These are phyloP conservation scores for Xylaria nigripes DNA, from an alignment of 495 filamentous ascomycete species.

Conservation along the genomic window DNA sequence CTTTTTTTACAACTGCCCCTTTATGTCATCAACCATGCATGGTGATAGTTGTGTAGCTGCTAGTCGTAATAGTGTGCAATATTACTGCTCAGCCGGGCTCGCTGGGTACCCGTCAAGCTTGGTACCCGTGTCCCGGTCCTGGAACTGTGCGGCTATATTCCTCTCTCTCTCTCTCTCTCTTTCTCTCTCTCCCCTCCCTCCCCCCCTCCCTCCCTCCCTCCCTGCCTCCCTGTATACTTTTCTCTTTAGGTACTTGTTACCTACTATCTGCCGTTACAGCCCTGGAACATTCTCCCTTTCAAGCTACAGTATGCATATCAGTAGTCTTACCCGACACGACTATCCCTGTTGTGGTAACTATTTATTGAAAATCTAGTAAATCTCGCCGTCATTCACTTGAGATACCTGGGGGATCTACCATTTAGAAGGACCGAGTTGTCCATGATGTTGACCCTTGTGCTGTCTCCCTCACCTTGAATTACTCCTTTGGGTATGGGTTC, in stretches of 20 bases:
- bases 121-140: constrained; percentile 8
- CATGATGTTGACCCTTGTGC: neutral
- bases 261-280: neutral
- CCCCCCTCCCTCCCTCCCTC: neutral
- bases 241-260: neutral
- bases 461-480: constrained; percentile 13
- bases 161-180: neutral
- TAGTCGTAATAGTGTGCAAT: neutral
- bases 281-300: neutral
- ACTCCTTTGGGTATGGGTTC: constrained; percentile 8
- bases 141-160: constrained; percentile 3
- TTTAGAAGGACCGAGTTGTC: constrained; percentile 9
- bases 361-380: neutral
- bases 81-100: neutral
- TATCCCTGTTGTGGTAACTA: constrained; percentile 2
- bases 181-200: neutral
- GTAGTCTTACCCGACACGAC: constrained; percentile 7
- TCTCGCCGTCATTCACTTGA: neutral
- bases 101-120: neutral
- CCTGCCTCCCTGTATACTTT: neutral
- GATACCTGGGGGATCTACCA: neutral
- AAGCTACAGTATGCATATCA: constrained; percentile 10
- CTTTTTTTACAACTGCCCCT: neutral
- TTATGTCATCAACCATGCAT: neutral
- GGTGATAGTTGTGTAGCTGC: neutral